Evolutionary conservation across 2,329 filamentous ascomycete genomes (phyloP), one percentile per base, ranked within the genome.

Genomic region (Calycina herbarum): DNA sequence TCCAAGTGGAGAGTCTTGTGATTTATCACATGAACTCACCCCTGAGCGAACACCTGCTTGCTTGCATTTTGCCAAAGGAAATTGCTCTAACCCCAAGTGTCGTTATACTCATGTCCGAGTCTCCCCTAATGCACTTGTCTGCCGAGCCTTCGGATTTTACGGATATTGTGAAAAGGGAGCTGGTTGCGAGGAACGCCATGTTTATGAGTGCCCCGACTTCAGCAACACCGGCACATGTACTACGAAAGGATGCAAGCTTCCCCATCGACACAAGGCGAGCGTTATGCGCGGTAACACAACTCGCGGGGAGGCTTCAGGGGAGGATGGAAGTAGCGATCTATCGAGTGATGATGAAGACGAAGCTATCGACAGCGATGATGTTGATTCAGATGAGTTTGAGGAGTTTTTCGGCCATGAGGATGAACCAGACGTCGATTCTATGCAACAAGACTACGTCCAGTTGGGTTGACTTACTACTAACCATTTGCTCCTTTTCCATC

Each of bases 161-260:
- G 94, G 95, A 62, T 98, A 93, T 78, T 98, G 95, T 81, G 89
- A 91, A 68, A 91, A 91, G 76, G 95, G 94, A 67, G 84, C 85
- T 64, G 79, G 83, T 64, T 98, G 95, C 79, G 79, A 86, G 67
- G 88, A 95, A 69, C 90, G 93, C 67, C 95, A 99, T 81, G 90
- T 94, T 65, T 90, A 90, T 79, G 94, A 98, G 78, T 98, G 95
- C 78, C 94, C 95, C 68, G 91, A 96, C 77, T 97, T 96, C 82
- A 92, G 92, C 84, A 96, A 97, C 79, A 92, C 86, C 67, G 94
- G 94, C 73, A 82, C 83, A 68, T 99, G 95, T 86, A 88, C 88
- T 77, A 88, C 86, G 77, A 88, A 89, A 78, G 88, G 89, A 71
- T 98, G 94, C 82, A 91, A 90, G 76, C 85, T 97, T 63, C 90